Evolutionary conservation across 768 basidiomycete genomes (phyloP), one percentile per base, ranked within the genome.

Genomic region (Leccinum fibrillosum): DNA sequence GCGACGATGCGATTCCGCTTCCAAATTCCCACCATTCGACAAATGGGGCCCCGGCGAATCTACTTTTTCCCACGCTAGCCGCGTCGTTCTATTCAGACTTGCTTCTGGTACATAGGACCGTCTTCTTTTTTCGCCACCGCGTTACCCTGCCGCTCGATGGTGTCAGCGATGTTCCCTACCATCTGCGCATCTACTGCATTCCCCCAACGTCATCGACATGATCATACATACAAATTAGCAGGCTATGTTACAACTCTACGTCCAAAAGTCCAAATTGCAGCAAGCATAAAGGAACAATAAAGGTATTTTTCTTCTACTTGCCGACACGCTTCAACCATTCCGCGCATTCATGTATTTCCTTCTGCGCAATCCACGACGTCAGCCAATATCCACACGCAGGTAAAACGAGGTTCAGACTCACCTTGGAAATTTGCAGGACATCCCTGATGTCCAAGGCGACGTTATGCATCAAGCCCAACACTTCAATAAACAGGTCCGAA

Each of bases 71-170:
- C 70, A 71, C 70, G 70, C 72, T 35, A 49, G 81, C 80, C 2
- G 80, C 79, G 59, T 81, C 74, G 56, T 81, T 82, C 78, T 82
- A 30, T 21, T 13, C 5, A 5, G 15, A 34, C 34, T 34, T 34
- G 8, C 28, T 28, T 28, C 28, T 28, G 26, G 8, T 28, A 8
- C 26, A 8, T 11, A 37, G 5, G 13, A 17, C 17, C 17, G 17
- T 39, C 17, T 39, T 39, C 17, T n/a, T n/a, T 39, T 39, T 17
- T 39, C 17, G 17, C 17, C 37, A 39, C 37, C 35, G 3, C 17
- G 7, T 37, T 17, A 37, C 35, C 35, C 6, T 17, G 28, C 28
- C 5, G 17, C 35, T 37, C 15, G 15, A 37, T 8, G 35, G 15
- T 37, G 6, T 17, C 15, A 35, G 13, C 34, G 34, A 35, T 0